Base-by-base conservation (phyloP, 192 early-diverging fungal species). In the Rhizophagus sp. region DNA sequence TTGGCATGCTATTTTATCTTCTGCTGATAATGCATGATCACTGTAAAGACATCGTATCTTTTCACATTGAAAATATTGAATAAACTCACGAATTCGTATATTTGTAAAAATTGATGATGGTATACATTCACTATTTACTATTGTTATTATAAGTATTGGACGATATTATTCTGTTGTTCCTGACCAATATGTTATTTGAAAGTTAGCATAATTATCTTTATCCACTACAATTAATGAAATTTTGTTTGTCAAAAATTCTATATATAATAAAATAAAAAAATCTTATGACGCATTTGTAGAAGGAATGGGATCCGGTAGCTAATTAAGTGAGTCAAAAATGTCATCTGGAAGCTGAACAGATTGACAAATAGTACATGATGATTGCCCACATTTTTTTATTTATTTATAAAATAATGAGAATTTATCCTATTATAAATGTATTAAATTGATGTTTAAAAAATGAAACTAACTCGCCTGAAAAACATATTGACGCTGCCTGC, bases 21-120 rank as follows among this genome's bases (percentile, higher is more conserved):
- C 63, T 64, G 63, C 63, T 64, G n/a, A 64, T 64, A 64, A 64
- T 64, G 63, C 63, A 25, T 27, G 47, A 5, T 64, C n/a, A 64
- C 63, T 64, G 12, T 64, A 64, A 27, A 64, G 11, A 64, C 63
- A 64, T 11, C 63, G n/a, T 5, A 64, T 64, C 27, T 64, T 64
- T 11, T 24, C n/a, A 64, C n/a, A 64, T 64, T 64, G 11, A 64
- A 64, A 64, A 27, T 12, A 64, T 64, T 64, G 24, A 64, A 64
- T 64, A 64, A 64, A 64, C n/a, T 64, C 24, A 10, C 63, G 3
- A 64, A 64, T 4, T 7, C 11, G 24, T 64, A 0, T 64, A 64
- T 64, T 64, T 7, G 27, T 25, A 11, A 64, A 64, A 64, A 64
- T n/a, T 3, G n/a, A 64, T 64, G n/a, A 64, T 25, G 24, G 6